Evolutionary conservation across 2,329 filamentous ascomycete species (phyloP).

Genomic region (Colletotrichum truncatum): DNA sequence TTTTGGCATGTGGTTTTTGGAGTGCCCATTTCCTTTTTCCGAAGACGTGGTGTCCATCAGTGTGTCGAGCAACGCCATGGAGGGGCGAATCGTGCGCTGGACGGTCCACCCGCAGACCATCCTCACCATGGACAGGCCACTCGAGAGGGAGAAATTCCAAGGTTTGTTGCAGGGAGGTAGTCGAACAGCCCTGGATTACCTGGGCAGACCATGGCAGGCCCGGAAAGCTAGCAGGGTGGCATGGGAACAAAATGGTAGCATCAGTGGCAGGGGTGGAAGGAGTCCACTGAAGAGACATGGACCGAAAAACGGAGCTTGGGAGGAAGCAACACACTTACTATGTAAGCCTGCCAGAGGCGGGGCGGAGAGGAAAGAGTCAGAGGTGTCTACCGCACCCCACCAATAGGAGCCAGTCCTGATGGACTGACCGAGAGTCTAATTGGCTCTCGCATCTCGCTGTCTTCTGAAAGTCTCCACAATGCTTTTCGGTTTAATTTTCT

Average conservation of each 20-base stretch:
- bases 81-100: conserved; percentile 19
- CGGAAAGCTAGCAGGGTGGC: conserved; percentile 19
- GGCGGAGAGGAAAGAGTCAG: conserved; percentile 27
- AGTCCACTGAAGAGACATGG: conserved; percentile 25
- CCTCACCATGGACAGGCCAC: conserved; percentile 18
- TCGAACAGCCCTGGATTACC: background rate
- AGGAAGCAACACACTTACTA: background rate
- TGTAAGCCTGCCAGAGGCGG: conserved; percentile 17
- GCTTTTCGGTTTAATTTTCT: no score
- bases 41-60: background rate
- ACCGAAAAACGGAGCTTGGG: conserved; percentile 26
- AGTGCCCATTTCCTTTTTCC: conserved; percentile 1
- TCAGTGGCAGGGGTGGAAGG: background rate
- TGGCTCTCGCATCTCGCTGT: background rate
- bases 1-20: conserved; percentile 35
- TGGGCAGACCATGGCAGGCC: background rate
- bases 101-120: conserved; percentile 23
- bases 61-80: conserved; percentile 2
- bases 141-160: conserved; percentile 17
- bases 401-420: conserved; percentile 9
- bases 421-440: conserved; percentile 2
- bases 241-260: conserved; percentile 7
- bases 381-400: background rate
- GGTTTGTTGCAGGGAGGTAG: conserved; percentile 8
- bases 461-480: background rate